Conservation (phyloP, 805 yeast species). For the Candida arabinofermentans region DNA sequence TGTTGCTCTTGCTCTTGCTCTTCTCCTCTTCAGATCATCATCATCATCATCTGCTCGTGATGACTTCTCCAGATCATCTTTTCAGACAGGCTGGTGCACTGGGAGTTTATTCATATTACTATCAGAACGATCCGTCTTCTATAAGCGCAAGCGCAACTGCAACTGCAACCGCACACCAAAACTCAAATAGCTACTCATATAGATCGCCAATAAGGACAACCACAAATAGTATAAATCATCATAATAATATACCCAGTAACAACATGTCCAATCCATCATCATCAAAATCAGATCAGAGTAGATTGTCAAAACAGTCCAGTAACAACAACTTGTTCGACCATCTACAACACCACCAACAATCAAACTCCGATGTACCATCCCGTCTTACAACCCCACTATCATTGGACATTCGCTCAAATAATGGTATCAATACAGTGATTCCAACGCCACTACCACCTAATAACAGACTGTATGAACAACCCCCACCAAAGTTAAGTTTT, state of each 20-base stretch:
- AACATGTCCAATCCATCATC: background rate
- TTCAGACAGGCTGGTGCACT: slow-evolving; percentile 25
- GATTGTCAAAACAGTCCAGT: background rate
- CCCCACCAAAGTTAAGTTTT: slow-evolving; percentile 12
- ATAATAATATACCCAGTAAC: too few relatives aligned
- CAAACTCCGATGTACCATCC: slow-evolving; percentile 7
- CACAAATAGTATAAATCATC: background rate
- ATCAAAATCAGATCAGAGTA: background rate
- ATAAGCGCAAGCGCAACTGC: background rate
- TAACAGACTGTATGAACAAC: background rate
- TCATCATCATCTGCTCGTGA: background rate
- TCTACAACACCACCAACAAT: background rate
- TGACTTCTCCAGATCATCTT: slow-evolving; percentile 3
- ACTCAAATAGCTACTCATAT: background rate
- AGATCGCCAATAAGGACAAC: background rate
- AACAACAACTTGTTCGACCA: background rate
- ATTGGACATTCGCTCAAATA: background rate
- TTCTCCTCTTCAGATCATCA: background rate
- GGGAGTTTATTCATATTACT: slow-evolving; percentile 27
- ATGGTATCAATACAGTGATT: background rate
- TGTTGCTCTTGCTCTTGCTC: background rate
- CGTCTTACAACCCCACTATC: slow-evolving; percentile 16
- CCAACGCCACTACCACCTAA: background rate
- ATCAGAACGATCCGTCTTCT: slow-evolving; percentile 13
- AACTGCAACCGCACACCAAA: too few relatives aligned